Percentiles rank a stretch among this genome's conserved stretches.
These are phyloP conservation scores for Dothiorella sarmentorum DNA, from an alignment of 2,329 filamentous ascomycete genomes.

Conservation along the genomic window DNA sequence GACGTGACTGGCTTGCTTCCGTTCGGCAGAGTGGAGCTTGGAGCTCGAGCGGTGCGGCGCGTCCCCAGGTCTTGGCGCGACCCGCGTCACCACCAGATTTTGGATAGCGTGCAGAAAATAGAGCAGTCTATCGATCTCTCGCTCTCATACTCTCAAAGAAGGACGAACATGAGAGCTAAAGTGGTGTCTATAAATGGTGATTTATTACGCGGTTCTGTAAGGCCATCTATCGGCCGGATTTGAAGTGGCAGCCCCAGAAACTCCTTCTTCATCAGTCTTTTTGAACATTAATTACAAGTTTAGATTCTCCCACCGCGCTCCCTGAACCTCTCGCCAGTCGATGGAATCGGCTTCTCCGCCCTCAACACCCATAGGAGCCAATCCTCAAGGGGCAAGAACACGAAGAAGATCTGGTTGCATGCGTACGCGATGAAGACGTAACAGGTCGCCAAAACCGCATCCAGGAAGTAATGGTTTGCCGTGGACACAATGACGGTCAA, in stretches of 20 bases:
- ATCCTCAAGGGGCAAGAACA: constrained; percentile 52
- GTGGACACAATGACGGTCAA: constrained; percentile 59
- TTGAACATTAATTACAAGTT: background rate
- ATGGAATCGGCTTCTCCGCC: constrained; percentile 54
- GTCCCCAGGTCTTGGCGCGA: background rate
- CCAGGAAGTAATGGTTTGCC: constrained; percentile 60
- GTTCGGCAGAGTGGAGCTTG: background rate
- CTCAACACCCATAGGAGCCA: constrained; percentile 47
- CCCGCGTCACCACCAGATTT: background rate
- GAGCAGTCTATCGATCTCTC: too few species aligned
- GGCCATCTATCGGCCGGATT: background rate
- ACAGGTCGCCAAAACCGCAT: constrained; percentile 50
- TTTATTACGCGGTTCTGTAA: background rate
- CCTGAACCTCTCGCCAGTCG: constrained; percentile 47
- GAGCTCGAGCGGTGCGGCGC: background rate
- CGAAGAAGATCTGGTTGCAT: constrained; percentile 49
- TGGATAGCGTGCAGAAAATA: background rate
- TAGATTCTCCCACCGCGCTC: constrained; percentile 34
- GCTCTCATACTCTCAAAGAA: background rate
- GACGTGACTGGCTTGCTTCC: background rate
- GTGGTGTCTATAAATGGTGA: background rate
- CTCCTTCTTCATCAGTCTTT: background rate
- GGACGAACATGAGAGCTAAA: background rate
- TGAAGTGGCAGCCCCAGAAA: background rate
- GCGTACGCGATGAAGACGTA: constrained; percentile 48